Evolutionary conservation across 306 rosid genomes (phyloP).

Genomic region (Vigna mungo): DNA sequence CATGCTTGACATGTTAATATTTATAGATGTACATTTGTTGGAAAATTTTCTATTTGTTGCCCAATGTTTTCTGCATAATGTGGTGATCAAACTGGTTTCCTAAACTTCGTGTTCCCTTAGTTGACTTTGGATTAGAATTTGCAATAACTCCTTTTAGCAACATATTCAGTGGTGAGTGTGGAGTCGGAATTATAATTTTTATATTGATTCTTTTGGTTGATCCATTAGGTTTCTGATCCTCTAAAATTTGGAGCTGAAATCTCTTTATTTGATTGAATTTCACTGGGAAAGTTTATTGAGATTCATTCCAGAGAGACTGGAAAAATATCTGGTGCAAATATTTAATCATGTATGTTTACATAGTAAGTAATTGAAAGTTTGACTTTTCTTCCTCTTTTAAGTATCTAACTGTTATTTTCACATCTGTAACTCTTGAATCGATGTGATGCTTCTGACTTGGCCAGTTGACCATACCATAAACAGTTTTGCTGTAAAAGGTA

Average conservation of each 20-base stretch:
- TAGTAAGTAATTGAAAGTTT: conserved; percentile 38
- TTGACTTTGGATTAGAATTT: no score
- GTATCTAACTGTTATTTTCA: no score
- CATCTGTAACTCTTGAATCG: conserved; percentile 46
- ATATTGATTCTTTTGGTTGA: conserved; percentile 42
- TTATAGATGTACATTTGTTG: no score
- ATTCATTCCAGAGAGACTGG: conserved; percentile 98
- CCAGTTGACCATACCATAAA: conserved; percentile 32
- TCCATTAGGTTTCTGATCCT: conserved; percentile 35
- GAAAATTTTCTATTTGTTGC: no score
- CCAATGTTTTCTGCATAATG: no score
- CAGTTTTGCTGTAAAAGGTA: conserved; percentile 99
- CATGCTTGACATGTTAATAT: no score
- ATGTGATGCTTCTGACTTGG: conserved; percentile 42
- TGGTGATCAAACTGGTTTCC: no score
- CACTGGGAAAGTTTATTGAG: conserved; percentile 96
- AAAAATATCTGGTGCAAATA: conserved; percentile 93
- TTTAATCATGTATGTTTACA: conserved; percentile 87
- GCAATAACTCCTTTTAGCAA: no score
- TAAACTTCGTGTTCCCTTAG: no score
- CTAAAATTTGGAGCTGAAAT: conserved; percentile 28
- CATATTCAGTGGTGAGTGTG: no score
- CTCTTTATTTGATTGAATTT: conserved; percentile 43
- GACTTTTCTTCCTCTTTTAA: no score
- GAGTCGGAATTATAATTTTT: no score